phyloP scores from a whole-genome alignment of 106 monocot species.

The Apostasia shenzhenica region DNA sequence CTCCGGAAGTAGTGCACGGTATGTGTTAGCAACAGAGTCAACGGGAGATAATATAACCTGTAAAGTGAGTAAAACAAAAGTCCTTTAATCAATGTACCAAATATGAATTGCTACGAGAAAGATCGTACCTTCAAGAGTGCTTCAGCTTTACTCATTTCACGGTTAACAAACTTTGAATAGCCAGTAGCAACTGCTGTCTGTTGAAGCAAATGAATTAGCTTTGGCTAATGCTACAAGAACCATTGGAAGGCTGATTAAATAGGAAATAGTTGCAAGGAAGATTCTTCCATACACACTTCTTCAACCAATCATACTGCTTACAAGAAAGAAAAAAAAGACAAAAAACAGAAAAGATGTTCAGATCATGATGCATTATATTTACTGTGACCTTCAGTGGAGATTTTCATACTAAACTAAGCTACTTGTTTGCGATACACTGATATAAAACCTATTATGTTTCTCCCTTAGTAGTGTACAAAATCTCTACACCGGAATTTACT shows the following conservation, averaged over 20 bases:
- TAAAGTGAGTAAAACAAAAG: not conserved
- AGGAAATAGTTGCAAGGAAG: too few species aligned
- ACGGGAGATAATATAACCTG: conserved; percentile 98
- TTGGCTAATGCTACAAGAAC: not conserved
- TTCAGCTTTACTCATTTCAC: conserved; percentile 99
- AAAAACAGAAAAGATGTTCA: too few species aligned
- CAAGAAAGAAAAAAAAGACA: too few species aligned
- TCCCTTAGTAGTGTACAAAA: too few species aligned
- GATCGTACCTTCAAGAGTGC: conserved; percentile 80
- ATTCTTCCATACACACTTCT: too few species aligned
- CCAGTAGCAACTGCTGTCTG: conserved; percentile 62
- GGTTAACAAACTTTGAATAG: conserved; percentile 89
- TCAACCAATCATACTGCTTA: too few species aligned
- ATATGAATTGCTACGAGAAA: not conserved
- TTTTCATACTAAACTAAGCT: too few species aligned
- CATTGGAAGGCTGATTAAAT: not conserved
- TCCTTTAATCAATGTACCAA: not conserved
- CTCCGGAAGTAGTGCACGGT: conserved; percentile 93
- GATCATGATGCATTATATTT: too few species aligned
- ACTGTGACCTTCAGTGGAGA: too few species aligned
- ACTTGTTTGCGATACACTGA: too few species aligned
- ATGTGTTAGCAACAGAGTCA: conserved; percentile 92
- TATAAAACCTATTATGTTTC: too few species aligned
- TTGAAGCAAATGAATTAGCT: conserved; percentile 2
- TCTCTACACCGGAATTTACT: too few species aligned